Conservation (phyloP, 257 asterid genomes). For the Knoxia roxburghii region DNA sequence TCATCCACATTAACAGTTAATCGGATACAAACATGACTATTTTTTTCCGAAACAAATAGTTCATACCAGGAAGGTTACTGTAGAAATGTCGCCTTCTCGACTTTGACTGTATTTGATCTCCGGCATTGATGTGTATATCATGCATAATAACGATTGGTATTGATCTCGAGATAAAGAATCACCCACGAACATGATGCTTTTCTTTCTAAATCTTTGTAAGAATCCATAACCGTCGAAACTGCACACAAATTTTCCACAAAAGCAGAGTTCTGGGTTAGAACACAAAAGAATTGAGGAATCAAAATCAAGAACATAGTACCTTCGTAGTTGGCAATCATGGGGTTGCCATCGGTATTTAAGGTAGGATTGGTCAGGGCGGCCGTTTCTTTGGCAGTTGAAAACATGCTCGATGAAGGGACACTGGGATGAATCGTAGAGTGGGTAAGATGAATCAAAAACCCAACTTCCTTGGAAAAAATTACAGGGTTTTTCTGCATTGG, state of each 20-base stretch:
- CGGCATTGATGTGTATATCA: slow-evolving; percentile 51
- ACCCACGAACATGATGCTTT: slow-evolving; percentile 70
- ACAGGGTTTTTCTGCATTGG: slow-evolving; percentile 32
- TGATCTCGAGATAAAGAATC: slow-evolving; percentile 67
- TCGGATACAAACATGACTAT: too few relatives aligned
- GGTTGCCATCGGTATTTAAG: slow-evolving; percentile 73
- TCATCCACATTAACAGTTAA: neutral
- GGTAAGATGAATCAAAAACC: slow-evolving; percentile 35
- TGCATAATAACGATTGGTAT: slow-evolving; percentile 54
- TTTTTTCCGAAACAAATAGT: too few relatives aligned
- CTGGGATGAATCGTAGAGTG: slow-evolving; percentile 46
- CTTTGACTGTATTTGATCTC: slow-evolving; percentile 23
- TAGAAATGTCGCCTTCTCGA: slow-evolving; percentile 28
- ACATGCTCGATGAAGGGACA: slow-evolving; percentile 81
- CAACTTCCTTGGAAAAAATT: slow-evolving; percentile 55
- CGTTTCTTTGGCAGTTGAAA: slow-evolving; percentile 65
- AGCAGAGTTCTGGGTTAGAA: too few relatives aligned
- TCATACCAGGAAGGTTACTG: slow-evolving; percentile 36
- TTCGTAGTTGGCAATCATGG: slow-evolving; percentile 42
- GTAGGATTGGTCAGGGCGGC: slow-evolving; percentile 62
- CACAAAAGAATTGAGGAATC: too few relatives aligned
- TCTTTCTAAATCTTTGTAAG: slow-evolving; percentile 40
- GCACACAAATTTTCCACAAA: neutral
- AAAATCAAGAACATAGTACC: slow-evolving; percentile 25
- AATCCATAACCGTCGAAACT: slow-evolving; percentile 56